These are phyloP conservation scores for Starmerella sirachaensis DNA, from an alignment of 805 yeast genomes.

Conservation along the genomic window DNA sequence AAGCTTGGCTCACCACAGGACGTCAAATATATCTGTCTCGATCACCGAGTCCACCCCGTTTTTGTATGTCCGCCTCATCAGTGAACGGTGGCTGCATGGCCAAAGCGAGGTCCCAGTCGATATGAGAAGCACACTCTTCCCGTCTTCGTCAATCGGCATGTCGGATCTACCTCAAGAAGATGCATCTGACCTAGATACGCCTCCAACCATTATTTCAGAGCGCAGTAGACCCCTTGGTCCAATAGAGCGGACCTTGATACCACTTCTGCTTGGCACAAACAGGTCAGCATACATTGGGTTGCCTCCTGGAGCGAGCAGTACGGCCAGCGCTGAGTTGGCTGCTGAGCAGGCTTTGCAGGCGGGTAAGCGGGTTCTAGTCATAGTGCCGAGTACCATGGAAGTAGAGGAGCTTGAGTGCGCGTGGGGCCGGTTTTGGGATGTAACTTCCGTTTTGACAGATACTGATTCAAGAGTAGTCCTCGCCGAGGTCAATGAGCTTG, in stretches of 20 bases:
- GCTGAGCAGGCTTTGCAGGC: background rate
- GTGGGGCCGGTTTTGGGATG: no score
- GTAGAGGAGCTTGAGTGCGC: no score
- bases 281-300: slow-evolving; percentile 45
- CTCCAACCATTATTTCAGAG: no score
- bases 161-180: background rate
- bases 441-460: background rate
- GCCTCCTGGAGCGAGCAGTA: slow-evolving; percentile 6
- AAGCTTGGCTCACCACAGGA: no score
- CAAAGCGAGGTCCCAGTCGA: slow-evolving; percentile 50
- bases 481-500: background rate
- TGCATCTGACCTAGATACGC: background rate
- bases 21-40: no score
- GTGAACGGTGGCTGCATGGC: slow-evolving; percentile 80
- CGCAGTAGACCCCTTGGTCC: background rate
- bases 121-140: slow-evolving; percentile 41
- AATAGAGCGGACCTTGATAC: slow-evolving; percentile 1
- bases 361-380: background rate
- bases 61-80: slow-evolving; percentile 56
- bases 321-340: background rate
- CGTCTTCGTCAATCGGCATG: no score
- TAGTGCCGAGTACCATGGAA: background rate
- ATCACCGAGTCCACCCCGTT: slow-evolving; percentile 43
- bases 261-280: slow-evolving; percentile 5
- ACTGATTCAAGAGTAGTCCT: background rate